Percentiles rank a stretch among this genome's conserved stretches.
Conservation (phyloP, 371 early-diverging fungal genomes). For the Thermomucor indicae-seudaticae region DNA sequence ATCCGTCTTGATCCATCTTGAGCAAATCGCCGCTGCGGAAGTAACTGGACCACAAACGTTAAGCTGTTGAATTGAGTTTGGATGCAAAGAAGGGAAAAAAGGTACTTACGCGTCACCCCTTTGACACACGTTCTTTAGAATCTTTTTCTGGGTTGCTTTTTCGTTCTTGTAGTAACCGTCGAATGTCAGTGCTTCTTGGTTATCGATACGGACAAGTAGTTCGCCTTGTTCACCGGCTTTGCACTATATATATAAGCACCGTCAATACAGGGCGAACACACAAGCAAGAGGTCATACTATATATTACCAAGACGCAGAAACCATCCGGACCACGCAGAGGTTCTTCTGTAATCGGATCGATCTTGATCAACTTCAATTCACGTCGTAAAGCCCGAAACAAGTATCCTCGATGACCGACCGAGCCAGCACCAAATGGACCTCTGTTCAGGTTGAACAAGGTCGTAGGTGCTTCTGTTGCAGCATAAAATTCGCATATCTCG, state of each 20-base stretch:
- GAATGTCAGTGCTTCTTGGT: constrained; percentile 15
- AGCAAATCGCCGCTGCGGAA: constrained; percentile 68
- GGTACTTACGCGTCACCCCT: constrained; percentile 25
- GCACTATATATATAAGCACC: too few species aligned
- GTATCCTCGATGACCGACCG: constrained; percentile 47
- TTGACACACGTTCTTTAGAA: constrained; percentile 21
- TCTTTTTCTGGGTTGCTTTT: constrained; percentile 47
- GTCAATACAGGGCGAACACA: too few species aligned
- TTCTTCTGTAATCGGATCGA: constrained; percentile 39
- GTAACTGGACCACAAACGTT: constrained; percentile 36
- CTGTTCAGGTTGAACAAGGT: constrained; percentile 48
- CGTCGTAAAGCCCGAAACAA: constrained; percentile 18
- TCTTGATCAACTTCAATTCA: constrained; percentile 27
- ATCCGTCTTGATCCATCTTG: constrained; percentile 48
- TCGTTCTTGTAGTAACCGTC: constrained; percentile 42
- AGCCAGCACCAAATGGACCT: constrained; percentile 43
- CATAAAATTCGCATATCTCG: constrained; percentile 56
- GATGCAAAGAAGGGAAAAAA: too few species aligned
- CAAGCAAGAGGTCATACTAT: too few species aligned
- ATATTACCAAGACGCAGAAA: constrained; percentile 40
- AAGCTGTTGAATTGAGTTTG: constrained; percentile 8
- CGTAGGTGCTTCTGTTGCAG: constrained; percentile 23
- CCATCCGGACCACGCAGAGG: constrained; percentile 29
- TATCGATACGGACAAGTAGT: constrained; percentile 28
- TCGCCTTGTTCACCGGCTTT: constrained; percentile 55